Evolutionary conservation across 805 yeast genomes (phyloP), one percentile per base, ranked within the genome.

Genomic region (Candida silvicultrix): DNA sequence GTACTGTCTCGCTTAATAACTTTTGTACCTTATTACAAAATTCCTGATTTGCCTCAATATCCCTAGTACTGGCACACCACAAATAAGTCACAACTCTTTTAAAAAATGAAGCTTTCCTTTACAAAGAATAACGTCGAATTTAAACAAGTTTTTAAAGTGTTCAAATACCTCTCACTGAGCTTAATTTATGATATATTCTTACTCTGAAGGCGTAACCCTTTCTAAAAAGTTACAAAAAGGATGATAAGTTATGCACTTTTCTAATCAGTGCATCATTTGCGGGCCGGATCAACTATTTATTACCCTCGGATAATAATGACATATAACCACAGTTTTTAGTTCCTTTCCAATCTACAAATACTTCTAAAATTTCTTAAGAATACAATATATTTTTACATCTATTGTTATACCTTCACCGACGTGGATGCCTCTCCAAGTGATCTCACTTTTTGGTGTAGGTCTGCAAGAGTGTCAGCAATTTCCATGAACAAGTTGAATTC

Each of bases 401-500:
- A 28, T 28, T 28, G 7, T 31, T 14, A 14, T 32, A 19, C 12
- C 16, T 21, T 48, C 51, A 5, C 31, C 8, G 14, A 8, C 4
- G 4, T 7, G 7, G 31, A 28, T 5, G 52, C 41, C 32, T 58
- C 62, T 34, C 53, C 53, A 2, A 58, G 32, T 7, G 45, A 50
- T 51, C 67, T 73, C 5, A 74, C 74, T 43, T 67, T 68, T 52
- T 77, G 80, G 63, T 85, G 92, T 37, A 83, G 62, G 53, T 81
- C 86, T 2, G 92, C 90, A 59, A 83, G 74, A 37, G 78, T 75
- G 60, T 84, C 86, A 42, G 90, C 83, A 39, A 83, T 70, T 60
- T 84, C 90, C 80, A 84, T 81, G 63, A 83, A 85, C 44, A 85
- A 66, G 39, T 70, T 70, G 59, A 82, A 85, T 62, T 85, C 92